These are phyloP conservation scores for Penicillium sp. DNA, from an alignment of 2,329 filamentous ascomycete species.

Conservation along the genomic window DNA sequence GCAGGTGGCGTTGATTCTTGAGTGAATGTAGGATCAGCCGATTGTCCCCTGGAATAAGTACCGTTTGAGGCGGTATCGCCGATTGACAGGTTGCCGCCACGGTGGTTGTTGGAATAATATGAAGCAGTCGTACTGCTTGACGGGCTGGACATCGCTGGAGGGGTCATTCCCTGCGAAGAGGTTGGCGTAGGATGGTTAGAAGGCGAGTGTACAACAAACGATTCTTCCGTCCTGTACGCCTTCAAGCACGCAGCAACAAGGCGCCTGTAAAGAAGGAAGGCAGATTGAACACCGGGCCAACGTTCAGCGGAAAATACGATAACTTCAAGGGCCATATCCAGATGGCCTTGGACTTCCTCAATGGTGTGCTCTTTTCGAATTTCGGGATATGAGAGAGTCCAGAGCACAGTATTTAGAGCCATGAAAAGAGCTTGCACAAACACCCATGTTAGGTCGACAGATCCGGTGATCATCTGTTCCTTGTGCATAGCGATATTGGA, in stretches of 20 bases:
- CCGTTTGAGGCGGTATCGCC: slow-evolving; percentile 32
- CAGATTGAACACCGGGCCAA: slow-evolving; percentile 87
- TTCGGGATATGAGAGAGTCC: slow-evolving; percentile 84
- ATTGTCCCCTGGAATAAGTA: slow-evolving; percentile 38
- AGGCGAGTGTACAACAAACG: slow-evolving; percentile 52
- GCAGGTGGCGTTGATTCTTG: slow-evolving; percentile 26
- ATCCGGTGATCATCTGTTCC: slow-evolving; percentile 72
- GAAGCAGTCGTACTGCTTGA: slow-evolving; percentile 41
- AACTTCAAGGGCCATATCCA: slow-evolving; percentile 73
- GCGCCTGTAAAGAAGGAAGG: slow-evolving; percentile 81
- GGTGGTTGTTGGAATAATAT: slow-evolving; percentile 35
- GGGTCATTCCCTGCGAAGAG: slow-evolving; percentile 42
- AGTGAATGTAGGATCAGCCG: slow-evolving; percentile 32
- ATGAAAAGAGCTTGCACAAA: slow-evolving; percentile 89
- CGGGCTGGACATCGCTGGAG: slow-evolving; percentile 44
- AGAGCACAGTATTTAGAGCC: slow-evolving; percentile 86
- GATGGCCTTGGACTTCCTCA: slow-evolving; percentile 72
- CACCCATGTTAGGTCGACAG: slow-evolving; percentile 89
- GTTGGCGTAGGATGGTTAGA: slow-evolving; percentile 44
- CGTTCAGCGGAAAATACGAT: slow-evolving; percentile 78
- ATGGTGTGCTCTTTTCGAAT: slow-evolving; percentile 71
- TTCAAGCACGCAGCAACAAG: slow-evolving; percentile 83
- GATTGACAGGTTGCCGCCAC: slow-evolving; percentile 29
- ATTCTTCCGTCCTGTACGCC: slow-evolving; percentile 70
- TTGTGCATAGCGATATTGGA: slow-evolving; percentile 79